Evolutionary conservation across 495 filamentous ascomycete species (phyloP).

Genomic region (Filosporella fistucella): DNA sequence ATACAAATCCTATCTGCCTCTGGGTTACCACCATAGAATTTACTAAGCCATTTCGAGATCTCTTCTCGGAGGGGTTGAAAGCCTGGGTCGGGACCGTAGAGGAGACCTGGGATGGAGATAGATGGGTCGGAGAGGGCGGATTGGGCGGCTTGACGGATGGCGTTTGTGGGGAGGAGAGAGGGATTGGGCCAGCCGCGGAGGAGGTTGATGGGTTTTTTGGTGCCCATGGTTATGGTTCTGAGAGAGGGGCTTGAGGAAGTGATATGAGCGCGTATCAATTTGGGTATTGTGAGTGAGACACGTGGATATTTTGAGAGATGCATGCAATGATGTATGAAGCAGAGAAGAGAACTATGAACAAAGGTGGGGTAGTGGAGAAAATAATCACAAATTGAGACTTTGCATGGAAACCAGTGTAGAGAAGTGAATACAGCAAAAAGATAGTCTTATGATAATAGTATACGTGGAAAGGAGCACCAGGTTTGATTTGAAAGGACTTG

Average conservation of each 20-base stretch:
- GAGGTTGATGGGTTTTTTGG: slow-evolving; percentile 51
- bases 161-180: slow-evolving; percentile 58
- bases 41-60: slow-evolving; percentile 64
- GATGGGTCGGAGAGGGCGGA: slow-evolving; percentile 51
- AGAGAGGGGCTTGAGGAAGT: not conserved
- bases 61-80: slow-evolving; percentile 58
- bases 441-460: no score
- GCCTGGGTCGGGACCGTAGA: slow-evolving; percentile 77
- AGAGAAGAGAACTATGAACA: no score
- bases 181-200: slow-evolving; percentile 69
- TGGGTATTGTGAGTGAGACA: no score
- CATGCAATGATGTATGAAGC: not conserved
- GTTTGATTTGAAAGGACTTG: no score
- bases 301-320: not conserved
- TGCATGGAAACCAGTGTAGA: no score
- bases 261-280: no score
- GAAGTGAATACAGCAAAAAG: no score
- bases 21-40: slow-evolving; percentile 49
- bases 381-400: no score
- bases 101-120: slow-evolving; percentile 52
- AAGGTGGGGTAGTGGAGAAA: no score
- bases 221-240: not conserved
- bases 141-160: slow-evolving; percentile 50
- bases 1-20: slow-evolving; percentile 61
- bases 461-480: no score